Evolutionary conservation across 306 rosid genomes (phyloP).

Genomic region (Quercus berberidifolia): DNA sequence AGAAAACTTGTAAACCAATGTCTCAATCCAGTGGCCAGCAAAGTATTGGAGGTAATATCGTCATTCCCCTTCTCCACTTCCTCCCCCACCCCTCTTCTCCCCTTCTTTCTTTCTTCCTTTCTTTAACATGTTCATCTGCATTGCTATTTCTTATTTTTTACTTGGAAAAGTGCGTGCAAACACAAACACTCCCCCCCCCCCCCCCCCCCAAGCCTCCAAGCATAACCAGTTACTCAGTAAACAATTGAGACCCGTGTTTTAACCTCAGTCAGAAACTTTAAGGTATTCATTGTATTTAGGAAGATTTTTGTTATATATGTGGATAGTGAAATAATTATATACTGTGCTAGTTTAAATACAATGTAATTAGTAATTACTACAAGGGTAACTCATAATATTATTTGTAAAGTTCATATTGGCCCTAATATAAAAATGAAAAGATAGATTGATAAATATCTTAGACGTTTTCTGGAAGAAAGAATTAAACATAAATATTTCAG

Average conservation of each 20-base stretch:
- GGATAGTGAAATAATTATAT: not conserved
- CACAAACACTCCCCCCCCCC: no score
- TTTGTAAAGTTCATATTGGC: not conserved
- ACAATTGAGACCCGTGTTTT: no score
- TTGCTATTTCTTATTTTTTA: no score
- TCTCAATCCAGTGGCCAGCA: constrained; percentile 26
- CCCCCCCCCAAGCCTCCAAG: no score
- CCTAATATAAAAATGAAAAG: not conserved
- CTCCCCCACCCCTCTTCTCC: no score
- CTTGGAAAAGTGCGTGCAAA: no score
- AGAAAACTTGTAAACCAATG: constrained; percentile 34
- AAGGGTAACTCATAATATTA: not conserved
- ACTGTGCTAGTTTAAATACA: not conserved
- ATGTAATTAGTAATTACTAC: not conserved
- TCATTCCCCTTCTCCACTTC: not conserved
- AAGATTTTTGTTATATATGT: not conserved
- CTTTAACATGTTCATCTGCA: no score
- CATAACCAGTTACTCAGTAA: not conserved
- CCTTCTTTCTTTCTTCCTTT: not conserved
- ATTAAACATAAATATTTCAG: not conserved
- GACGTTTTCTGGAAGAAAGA: not conserved
- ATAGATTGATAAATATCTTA: not conserved
- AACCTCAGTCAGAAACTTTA: no score
- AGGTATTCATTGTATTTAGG: no score
- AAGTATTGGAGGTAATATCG: constrained; percentile 44